Base-by-base conservation (phyloP, 106 monocot genomes). In the Narthecium ossifragum region DNA sequence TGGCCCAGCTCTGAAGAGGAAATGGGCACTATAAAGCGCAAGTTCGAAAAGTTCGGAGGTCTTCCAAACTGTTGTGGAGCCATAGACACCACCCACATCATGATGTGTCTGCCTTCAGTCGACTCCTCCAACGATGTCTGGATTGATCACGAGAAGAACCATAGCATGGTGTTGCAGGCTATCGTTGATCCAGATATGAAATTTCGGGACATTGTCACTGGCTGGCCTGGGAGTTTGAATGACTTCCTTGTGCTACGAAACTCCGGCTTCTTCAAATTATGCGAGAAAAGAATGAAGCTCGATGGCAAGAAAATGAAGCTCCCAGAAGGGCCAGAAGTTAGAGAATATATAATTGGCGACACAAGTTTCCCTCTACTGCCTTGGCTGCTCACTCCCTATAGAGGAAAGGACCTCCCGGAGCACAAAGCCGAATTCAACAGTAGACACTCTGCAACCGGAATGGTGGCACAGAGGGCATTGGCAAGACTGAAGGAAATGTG, bases 221-320 rank as follows among this genome's bases (percentile, higher is more conserved):
- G 94, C 4, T 96, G 94, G 94, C 94, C 90, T 0, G 94, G 94
- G 14, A 84, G 80, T 65, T 75, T 96, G 80, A 71, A 55, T 22
- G 83, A 96, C 26, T 62, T 30, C 14, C 55, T 57, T 13, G 71
- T 96, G 10, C 68, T 96, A 2, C 74, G 53, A 8, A 80, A 51
- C 69, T 96, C 94, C 0, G 85, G 73, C 29, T 90, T 96, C 65
- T 86, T 75, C 64, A 65, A 84, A 47, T 63, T 84, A 3, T 96
- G 94, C 31, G 83, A 86, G 49, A 84, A 78, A 47, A 84, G 84
- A 1, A 3, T 18, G 6, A 68, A 83, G 32, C 66, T 93, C 41
- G 64, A 80, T 8, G 79, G 74, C 9, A 58, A 73, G 14, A 78
- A 57, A 51, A 36, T 66, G 31, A 57, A 65, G 45, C 65, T 75